These are phyloP conservation scores for Globisporangium yorkense DNA, from an alignment of 352 stramenopile species.

Conservation along the genomic window DNA sequence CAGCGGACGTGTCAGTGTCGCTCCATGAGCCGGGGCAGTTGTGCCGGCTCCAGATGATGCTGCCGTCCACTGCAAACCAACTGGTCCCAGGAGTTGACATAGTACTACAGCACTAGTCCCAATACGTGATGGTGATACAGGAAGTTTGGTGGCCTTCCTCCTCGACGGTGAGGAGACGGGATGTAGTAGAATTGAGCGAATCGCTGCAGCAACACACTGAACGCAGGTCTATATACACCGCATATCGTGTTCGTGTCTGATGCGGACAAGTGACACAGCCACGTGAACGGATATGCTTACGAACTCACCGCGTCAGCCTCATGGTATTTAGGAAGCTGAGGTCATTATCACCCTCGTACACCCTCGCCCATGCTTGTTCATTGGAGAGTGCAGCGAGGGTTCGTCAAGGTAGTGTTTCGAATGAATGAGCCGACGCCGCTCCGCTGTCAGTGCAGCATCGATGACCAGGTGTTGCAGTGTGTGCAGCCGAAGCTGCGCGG, in stretches of 20 bases:
- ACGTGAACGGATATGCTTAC: neutral
- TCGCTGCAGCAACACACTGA: neutral
- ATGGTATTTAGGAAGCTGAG: no score
- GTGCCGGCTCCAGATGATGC: neutral
- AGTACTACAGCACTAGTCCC: neutral
- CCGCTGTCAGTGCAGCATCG: no score
- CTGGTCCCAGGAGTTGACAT: neutral
- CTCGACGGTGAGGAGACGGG: neutral
- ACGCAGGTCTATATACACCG: neutral
- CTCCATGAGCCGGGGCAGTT: neutral
- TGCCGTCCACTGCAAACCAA: neutral
- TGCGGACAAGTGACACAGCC: neutral
- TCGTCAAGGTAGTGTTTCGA: no score
- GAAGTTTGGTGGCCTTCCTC: neutral
- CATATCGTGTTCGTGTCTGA: no score
- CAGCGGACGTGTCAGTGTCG: neutral
- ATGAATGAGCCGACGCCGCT: no score
- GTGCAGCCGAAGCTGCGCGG: no score
- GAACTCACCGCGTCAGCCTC: no score
- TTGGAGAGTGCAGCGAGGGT: no score
- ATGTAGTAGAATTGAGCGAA: neutral
- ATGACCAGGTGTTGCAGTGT: no score
- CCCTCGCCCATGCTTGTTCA: no score
- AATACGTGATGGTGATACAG: neutral
- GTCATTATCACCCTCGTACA: no score